Evolutionary conservation across 441 rosid genomes (phyloP).

Genomic region (Adansonia rubrostipa): DNA sequence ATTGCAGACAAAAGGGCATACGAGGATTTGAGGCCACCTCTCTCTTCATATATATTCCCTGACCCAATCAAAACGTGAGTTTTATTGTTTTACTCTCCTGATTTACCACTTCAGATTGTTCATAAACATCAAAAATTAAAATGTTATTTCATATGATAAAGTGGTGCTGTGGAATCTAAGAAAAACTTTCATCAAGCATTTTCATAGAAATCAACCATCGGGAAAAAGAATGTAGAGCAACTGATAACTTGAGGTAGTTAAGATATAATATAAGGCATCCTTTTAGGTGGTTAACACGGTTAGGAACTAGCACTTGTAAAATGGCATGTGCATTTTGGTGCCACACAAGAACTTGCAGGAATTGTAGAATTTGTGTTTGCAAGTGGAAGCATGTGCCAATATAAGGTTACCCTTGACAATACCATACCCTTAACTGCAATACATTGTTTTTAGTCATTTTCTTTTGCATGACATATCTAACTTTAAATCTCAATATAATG

Average conservation of each 20-base stretch:
- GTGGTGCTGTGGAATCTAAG: background rate
- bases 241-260: constrained; percentile 1
- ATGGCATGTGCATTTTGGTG: background rate
- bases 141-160: background rate
- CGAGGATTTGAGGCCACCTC: constrained; percentile 58
- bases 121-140: background rate
- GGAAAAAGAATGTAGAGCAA: background rate
- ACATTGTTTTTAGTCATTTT: background rate
- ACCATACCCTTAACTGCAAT: background rate
- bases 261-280: background rate
- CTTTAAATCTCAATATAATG: too few species aligned
- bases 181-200: constrained; percentile 4
- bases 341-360: background rate
- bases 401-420: background rate
- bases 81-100: constrained; percentile 8
- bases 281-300: background rate
- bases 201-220: background rate
- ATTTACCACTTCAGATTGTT: constrained; percentile 9
- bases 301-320: background rate
- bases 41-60: constrained; percentile 51
- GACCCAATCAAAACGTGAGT: constrained; percentile 56
- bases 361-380: background rate
- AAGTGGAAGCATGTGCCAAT: too few species aligned
- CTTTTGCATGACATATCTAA: background rate
- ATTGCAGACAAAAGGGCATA: constrained; percentile 65